Conservation (phyloP, 2,329 filamentous ascomycete genomes). For the Coniochaeta sp. region DNA sequence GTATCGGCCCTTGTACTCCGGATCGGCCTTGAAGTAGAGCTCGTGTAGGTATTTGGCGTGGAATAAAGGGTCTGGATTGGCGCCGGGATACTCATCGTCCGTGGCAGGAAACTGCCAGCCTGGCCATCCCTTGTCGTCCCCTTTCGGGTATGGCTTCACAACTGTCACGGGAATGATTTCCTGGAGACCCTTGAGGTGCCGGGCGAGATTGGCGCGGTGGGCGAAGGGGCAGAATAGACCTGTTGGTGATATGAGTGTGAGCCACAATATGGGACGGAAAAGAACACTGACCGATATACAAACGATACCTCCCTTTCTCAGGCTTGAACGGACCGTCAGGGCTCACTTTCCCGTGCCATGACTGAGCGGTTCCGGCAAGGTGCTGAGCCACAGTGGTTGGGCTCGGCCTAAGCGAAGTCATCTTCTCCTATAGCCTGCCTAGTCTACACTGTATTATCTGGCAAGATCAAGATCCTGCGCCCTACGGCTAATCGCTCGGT, state of each 20-base stretch:
- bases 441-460: not conserved
- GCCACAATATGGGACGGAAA: not conserved
- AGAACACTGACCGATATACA: slow-evolving; percentile 19
- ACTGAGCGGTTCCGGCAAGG: slow-evolving; percentile 11
- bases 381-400: slow-evolving; percentile 11
- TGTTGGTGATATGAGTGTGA: slow-evolving; percentile 14
- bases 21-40: slow-evolving; percentile 54
- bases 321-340: slow-evolving; percentile 15
- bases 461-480: not conserved
- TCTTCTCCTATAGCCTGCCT: not conserved
- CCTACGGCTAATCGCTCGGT: not conserved
- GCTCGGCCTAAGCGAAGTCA: slow-evolving; percentile 2
- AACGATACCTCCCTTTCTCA: slow-evolving; percentile 15
- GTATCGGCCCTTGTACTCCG: slow-evolving; percentile 52
- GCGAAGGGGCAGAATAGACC: slow-evolving; percentile 60
- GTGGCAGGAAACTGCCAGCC: slow-evolving; percentile 52
- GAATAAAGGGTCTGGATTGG: slow-evolving; percentile 54
- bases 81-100: slow-evolving; percentile 45
- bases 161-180: slow-evolving; percentile 46
- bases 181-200: slow-evolving; percentile 49
- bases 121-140: slow-evolving; percentile 53
- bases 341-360: slow-evolving; percentile 19
- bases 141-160: slow-evolving; percentile 60
- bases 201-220: slow-evolving; percentile 49
- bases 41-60: slow-evolving; percentile 51